Base-by-base conservation (phyloP, 148 eudicot genomes). In the Diospyros kaki region DNA sequence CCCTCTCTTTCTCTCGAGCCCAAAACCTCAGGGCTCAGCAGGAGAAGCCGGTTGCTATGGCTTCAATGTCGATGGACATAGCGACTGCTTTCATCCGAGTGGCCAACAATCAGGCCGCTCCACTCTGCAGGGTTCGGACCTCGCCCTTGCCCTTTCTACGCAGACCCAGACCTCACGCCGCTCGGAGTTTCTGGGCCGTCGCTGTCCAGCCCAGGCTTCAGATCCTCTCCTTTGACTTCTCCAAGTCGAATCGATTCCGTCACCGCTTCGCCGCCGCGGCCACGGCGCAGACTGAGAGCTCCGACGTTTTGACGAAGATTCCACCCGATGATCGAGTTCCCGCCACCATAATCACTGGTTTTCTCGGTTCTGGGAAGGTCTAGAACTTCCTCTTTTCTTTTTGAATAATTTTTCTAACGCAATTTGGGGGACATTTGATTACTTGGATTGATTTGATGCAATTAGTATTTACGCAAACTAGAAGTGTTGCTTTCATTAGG, bases 321-420 rank as follows among this genome's bases (percentile, higher is more conserved):
- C 99, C 97, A 48, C 90, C 88, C 14, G 99, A 95, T 83, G 76
- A 92, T 83, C 83, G 99, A 17, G 83, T 95, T 75, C 99, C 99
- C 9, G 99, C 99, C 46, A 95, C 99, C 43, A 91, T 95, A 46
- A 95, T 95, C 4, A 95, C 99, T 52, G 99, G 99, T 0, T 95
- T 95, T 75, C 72, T 95, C 73, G 99, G 99, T 18, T 95, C 99
- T 51, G 99, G 99, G 66, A 95, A 95, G 97, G 99, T 94, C 2
- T 48, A 48, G 8, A 4, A 48, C 52, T 48, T 15, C 28, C 28
- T 0, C 28, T 28, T 28, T 28, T 28, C 28, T 28, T 28, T 28
- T 28, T 28, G 28, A 28, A 28, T 28, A 28, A 28, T 28, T 28
- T 28, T 28, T 28, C 28, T 28, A 28, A 28, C 28, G 28, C 28